Evolutionary conservation across 1,284 basidiomycete genomes (phyloP), one percentile per base, ranked within the genome.

Genomic region (Malassezia slooffiae): DNA sequence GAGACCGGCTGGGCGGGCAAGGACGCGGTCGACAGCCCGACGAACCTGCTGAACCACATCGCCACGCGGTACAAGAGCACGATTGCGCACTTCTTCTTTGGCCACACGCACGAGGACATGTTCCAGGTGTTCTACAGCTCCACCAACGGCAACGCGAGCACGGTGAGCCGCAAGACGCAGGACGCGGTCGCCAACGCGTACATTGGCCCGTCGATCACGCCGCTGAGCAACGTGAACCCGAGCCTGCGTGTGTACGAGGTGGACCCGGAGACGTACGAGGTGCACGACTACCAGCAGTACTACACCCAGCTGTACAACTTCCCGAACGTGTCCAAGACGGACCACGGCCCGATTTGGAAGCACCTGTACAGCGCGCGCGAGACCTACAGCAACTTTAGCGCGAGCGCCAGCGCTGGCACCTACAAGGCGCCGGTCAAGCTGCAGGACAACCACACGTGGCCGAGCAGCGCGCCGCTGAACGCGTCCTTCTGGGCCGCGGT

Each of bases 401-500:
- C 42, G 16, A 50, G 41, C n/a, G 29, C 26, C 10, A 22, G 8
- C 5, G 30, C 41, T 10, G 43, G 41, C 30, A 47, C 35, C 7
- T 48, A 48, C 32, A 22, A 24, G 5, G 46, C 40, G 23, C 40
- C 30, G 2, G 46, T 48, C 22, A 13, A 9, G 29, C 40, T 48
- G 13, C 37, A 38, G 3, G 23, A 24, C 0, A 34, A 28, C 3
- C 54, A 44, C 10, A 23, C 41, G 3, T 86, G 84, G 84, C 75
- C 76, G 5, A 60, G 69, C 4, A 73, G 74, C 36, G 82, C 82
- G 50, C 83, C 83, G 0, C 69, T 86, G 44, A 86, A 86, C 56
- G 82, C 80, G 13, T 84, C 83, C 5, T 86, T 81, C 79, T 86
- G 83, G 82, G 82, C 84, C 57, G 75, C 71, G 20, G 78, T 85